phyloP scores from a whole-genome alignment of 2,329 filamentous ascomycete species.

The Harringtonia aguacate region DNA sequence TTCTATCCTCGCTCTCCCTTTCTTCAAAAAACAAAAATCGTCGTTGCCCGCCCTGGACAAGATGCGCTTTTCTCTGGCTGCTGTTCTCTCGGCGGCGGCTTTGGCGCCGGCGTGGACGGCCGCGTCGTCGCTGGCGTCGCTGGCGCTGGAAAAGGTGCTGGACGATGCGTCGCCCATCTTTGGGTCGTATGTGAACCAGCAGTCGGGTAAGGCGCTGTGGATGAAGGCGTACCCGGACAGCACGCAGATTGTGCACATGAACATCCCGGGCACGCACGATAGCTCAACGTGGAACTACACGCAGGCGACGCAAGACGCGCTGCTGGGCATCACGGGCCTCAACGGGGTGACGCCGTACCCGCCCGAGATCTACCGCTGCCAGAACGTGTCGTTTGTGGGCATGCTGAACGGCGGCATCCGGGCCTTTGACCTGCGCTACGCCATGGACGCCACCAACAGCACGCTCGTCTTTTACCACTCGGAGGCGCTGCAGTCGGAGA shows the following conservation, averaged over 20 bases:
- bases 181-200: constrained; percentile 18
- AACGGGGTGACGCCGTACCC: constrained; percentile 20
- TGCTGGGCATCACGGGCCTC: constrained; percentile 17
- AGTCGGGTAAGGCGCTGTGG: constrained; percentile 25
- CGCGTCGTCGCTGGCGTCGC: neutral
- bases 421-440: constrained; percentile 39
- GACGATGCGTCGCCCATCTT: constrained; percentile 30
- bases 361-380: constrained; percentile 32
- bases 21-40: too few relatives aligned
- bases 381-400: constrained; percentile 23
- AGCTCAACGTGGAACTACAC: constrained; percentile 41
- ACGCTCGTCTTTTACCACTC: constrained; percentile 38
- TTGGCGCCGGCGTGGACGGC: neutral
- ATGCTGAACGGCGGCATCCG: constrained; percentile 35
- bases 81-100: neutral
- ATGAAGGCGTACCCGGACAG: constrained; percentile 32
- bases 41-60: too few relatives aligned
- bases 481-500: constrained; percentile 30
- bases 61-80: neutral
- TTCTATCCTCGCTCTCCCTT: too few relatives aligned
- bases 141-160: constrained; percentile 29
- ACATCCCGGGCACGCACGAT: constrained; percentile 40
- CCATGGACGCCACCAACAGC: constrained; percentile 31
- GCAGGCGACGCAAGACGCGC: constrained; percentile 25
- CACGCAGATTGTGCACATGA: constrained; percentile 32